Conservation (phyloP, 495 filamentous ascomycete species). For the Podospora conica region DNA sequence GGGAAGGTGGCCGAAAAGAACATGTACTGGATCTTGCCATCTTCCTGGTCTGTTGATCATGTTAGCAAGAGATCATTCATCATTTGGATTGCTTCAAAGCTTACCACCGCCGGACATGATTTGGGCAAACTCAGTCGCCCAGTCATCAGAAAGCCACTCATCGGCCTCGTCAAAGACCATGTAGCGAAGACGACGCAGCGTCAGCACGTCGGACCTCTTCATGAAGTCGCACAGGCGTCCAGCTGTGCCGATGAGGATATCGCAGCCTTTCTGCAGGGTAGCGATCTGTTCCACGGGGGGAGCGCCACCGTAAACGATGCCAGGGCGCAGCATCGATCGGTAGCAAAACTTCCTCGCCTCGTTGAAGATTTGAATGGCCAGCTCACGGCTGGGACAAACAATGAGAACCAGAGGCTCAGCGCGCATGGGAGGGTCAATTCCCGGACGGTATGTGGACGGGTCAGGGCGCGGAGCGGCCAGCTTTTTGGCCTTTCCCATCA, state of each 20-base stretch:
- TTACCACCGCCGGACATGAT: slow-evolving; percentile 75
- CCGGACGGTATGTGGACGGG: slow-evolving; percentile 30
- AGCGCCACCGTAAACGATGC: slow-evolving; percentile 85
- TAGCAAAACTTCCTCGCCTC: slow-evolving; percentile 89
- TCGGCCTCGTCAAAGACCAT: slow-evolving; percentile 93
- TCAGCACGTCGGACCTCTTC: slow-evolving; percentile 57
- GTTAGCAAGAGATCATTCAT: not conserved
- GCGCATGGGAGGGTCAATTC: slow-evolving; percentile 45
- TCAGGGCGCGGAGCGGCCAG: slow-evolving; percentile 70
- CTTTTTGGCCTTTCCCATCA: slow-evolving; percentile 92
- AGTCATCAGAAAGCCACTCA: slow-evolving; percentile 74
- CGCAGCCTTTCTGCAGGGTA: slow-evolving; percentile 77
- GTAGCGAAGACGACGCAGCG: slow-evolving; percentile 69
- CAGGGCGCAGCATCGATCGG: slow-evolving; percentile 88
- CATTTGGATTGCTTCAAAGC: slow-evolving; percentile 15
- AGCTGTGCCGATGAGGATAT: slow-evolving; percentile 81
- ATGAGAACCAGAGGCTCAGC: slow-evolving; percentile 85
- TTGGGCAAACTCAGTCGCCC: slow-evolving; percentile 60
- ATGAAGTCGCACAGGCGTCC: slow-evolving; percentile 84
- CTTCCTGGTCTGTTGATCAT: slow-evolving; percentile 59
- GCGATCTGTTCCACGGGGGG: slow-evolving; percentile 59
- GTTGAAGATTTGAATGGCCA: slow-evolving; percentile 90
- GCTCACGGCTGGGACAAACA: slow-evolving; percentile 80
- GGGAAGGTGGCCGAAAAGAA: slow-evolving; percentile 96
- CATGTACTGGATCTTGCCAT: slow-evolving; percentile 70